Base-by-base conservation (phyloP, 83 land plant species). In the Picea abies region DNA sequence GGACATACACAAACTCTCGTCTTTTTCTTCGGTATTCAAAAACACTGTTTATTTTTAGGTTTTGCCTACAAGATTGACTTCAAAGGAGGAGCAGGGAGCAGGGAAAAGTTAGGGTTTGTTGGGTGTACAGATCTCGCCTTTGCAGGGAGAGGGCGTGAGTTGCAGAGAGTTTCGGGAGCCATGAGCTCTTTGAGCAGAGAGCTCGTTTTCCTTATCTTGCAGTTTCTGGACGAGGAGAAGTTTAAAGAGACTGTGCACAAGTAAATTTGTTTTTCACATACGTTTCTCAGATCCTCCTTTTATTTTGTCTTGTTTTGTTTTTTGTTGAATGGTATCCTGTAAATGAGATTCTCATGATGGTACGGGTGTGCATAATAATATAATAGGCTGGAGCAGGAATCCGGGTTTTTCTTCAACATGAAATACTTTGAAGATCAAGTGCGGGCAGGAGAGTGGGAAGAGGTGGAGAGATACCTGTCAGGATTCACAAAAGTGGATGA, bases 401-500 rank as follows among this genome's bases (percentile, higher is more conserved):
- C 93, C 22, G 94, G 90, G 12, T 92, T 90, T 80, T 92, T 85
- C 82, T 92, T 92, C 87, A 92, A 92, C 52, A 90, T 92, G 93
- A 92, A 92, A 69, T 87, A 92, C 63, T 92, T 92, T 82, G 94
- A 92, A 80, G 94, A 92, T 81, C 94, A 84, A 78, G 94, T 90
- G 16, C 93, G 86, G 66, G 89, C 86, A n/a, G 94, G 94, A 20
- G 93, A 92, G 70, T 92, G 94, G 94, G 94, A 92, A 37, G 94
- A 92, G 83, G 93, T 92, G 69, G 94, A 92, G 64, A 72, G 85
- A 32, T 90, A 92, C 80, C 82, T 92, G 14, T 83, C 91, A 26
- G 94, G 94, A 16, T 92, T 92, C 39, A 92, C 94, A 20, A 92
- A 92, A 76, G 94, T 90, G 83, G 94, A 92, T 73, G 94, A 92